Base-by-base conservation (phyloP, 805 yeast genomes). In the Kazachstania bromeliacearum region DNA sequence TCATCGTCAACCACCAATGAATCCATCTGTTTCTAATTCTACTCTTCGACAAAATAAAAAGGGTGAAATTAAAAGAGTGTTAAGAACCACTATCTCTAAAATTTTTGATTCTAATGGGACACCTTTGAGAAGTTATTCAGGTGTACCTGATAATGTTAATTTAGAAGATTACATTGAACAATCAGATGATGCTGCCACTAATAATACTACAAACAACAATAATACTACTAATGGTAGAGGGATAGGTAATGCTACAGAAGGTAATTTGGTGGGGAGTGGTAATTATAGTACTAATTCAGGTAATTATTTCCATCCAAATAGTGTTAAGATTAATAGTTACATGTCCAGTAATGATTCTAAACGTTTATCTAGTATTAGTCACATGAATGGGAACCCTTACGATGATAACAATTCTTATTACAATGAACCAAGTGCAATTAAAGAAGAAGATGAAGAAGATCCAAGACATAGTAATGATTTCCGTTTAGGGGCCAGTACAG, bases 81-180 rank as follows among this genome's bases (percentile, higher is more conserved):
- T 76, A 31, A 57, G 82, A 28, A 75, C 87, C 2, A 79, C 85
- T 2, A 78, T 87, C 0, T 79, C 87, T 1, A 77, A 78, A 42
- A 59, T 81, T 5, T 81, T 82, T 55, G 89, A 81, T 47, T 71
- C 75, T 9, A 79, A 75, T 46, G 87, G 85, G 1, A 73, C 79
- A 0, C 81, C 77, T 32, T 75, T 85, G 5, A 66, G 88, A 49
- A 62, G 87, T 23, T 80, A 81, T 48, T 77, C 87, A 15, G 83
- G 81, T 15, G 71, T 76, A 2, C 81, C 81, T 0, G 80, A 76
- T 48, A 77, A 76, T 51, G 67, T 66, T 10, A 64, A 66, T 42
- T 49, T 61, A 21, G 71, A 65, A 37, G 70, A 65, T 38, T 62
- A 60, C 37, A 61, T 65, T 28, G 70, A 65, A 36, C 66, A 60